Conservation (phyloP, 768 basidiomycete genomes). For the Cystofilobasidium capitatum region DNA sequence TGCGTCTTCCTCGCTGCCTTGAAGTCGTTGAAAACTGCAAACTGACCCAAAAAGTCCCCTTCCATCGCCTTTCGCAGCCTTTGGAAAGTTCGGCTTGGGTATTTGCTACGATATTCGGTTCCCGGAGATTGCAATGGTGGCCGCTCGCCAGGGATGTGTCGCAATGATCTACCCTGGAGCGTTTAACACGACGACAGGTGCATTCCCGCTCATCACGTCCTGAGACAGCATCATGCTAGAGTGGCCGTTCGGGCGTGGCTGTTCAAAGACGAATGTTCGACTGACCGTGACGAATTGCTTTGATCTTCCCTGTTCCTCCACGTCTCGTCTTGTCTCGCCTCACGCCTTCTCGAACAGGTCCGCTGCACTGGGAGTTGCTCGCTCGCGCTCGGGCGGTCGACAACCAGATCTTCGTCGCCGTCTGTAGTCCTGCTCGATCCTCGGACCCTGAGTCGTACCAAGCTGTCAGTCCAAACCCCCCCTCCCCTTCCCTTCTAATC, state of each 20-base stretch:
- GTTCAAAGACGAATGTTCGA: too few species aligned
- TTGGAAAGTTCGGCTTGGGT: constrained; percentile 90
- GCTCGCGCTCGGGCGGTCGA: constrained; percentile 82
- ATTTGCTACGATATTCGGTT: constrained; percentile 44
- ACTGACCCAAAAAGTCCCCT: background rate
- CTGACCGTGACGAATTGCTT: too few species aligned
- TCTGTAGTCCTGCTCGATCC: constrained; percentile 92
- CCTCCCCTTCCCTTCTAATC: background rate
- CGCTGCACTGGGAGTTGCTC: constrained; percentile 89
- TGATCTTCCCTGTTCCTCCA: too few species aligned
- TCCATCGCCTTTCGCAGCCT: too few species aligned
- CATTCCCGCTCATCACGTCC: too few species aligned
- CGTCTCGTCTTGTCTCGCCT: too few species aligned
- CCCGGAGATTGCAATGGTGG: constrained; percentile 82
- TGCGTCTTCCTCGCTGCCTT: constrained; percentile 34
- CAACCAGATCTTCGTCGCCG: constrained; percentile 90
- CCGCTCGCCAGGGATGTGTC: constrained; percentile 57
- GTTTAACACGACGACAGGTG: constrained; percentile 52
- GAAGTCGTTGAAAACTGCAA: background rate
- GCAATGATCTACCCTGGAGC: constrained; percentile 89
- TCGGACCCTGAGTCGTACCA: constrained; percentile 68
- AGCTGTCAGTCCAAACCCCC: constrained; percentile 47
- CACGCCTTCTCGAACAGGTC: too few species aligned
- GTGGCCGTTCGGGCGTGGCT: too few species aligned
- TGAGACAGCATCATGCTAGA: too few species aligned